These are phyloP conservation scores for Madurella mycetomatis DNA, from an alignment of 2,329 filamentous ascomycete species.

Conservation along the genomic window DNA sequence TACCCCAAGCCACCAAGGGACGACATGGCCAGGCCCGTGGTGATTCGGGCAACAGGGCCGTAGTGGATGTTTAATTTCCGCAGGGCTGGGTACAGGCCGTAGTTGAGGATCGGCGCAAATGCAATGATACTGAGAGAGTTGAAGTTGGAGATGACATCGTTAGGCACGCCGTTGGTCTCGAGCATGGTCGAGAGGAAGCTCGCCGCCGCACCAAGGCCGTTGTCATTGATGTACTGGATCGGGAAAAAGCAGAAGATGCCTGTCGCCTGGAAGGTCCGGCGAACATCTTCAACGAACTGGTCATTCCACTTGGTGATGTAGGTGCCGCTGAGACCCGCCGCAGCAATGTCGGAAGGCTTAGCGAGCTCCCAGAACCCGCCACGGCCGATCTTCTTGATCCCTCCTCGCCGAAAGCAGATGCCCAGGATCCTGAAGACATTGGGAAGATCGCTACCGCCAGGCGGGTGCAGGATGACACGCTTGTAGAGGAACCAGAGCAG, in stretches of 20 bases:
- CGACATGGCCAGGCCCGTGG: constrained; percentile 47
- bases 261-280: constrained; percentile 54
- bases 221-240: constrained; percentile 42
- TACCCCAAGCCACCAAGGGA: constrained; percentile 43
- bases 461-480: constrained; percentile 40
- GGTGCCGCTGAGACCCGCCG: constrained; percentile 34
- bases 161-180: constrained; percentile 46
- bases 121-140: constrained; percentile 47
- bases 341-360: constrained; percentile 51
- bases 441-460: constrained; percentile 42
- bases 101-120: constrained; percentile 43
- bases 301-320: constrained; percentile 53
- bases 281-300: constrained; percentile 62
- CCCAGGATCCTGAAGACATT: constrained; percentile 41
- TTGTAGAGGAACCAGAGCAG: constrained; percentile 41
- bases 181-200: constrained; percentile 46
- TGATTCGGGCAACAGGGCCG: constrained; percentile 46
- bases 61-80: constrained; percentile 40
- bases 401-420: constrained; percentile 38
- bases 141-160: constrained; percentile 47
- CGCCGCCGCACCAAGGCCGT: constrained; percentile 47
- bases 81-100: constrained; percentile 44
- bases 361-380: constrained; percentile 55
- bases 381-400: constrained; percentile 36
- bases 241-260: constrained; percentile 57